Base-by-base conservation (phyloP, 2,329 filamentous ascomycete genomes). In the Verticillium longisporum region DNA sequence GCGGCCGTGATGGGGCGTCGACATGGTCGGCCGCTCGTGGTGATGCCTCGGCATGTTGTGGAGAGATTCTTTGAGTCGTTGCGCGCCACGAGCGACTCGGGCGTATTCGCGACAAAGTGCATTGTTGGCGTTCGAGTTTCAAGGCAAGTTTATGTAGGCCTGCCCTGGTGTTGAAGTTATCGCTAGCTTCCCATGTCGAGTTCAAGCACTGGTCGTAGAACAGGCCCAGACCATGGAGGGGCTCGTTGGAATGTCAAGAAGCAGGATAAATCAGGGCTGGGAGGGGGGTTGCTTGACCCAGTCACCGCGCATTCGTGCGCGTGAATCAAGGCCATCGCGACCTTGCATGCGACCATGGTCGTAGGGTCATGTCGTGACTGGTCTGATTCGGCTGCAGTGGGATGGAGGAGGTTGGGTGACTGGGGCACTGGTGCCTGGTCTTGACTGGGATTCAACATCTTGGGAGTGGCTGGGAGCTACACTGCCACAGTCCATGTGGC, bases 11-110 rank as follows among this genome's bases (percentile, higher is more conserved):
- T 78, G 6, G 88, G 80, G 58, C 92, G 85, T 65, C 94, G 86
- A 77, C 95, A 99, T 11, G 91, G 90, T 57, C 87, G 83, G n/a
- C 95, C 95, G 67, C 82, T 86, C 33, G 86, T 82, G 4, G 92
- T 97, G 65, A 98, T 85, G 61, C 95, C 95, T 76, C 88, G 88
- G 76, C 95, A 99, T 72, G 93, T 97, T 13, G 88, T 89, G 1
- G 84, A 81, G 2, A 92, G 88, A 66, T 96, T 88, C 72, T 90
- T 91, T 58, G 92, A 96, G 79, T 97, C 93, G 69, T 87, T 87
- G 61, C 93, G 89, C 61, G 83, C 83, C 62, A 97, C 79, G 33
- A 89, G 78, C 21, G 90, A 88, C 78, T 97, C 93, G 65, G 94
- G 93, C 0, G 92, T 96, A 71, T 88, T 83, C 60, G 83, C 77